A percentile compares a stretch with the other conserved stretches of the same genome.
phyloP scores from a whole-genome alignment of 2,329 filamentous ascomycete genomes.

The Diaporthe vexans region DNA sequence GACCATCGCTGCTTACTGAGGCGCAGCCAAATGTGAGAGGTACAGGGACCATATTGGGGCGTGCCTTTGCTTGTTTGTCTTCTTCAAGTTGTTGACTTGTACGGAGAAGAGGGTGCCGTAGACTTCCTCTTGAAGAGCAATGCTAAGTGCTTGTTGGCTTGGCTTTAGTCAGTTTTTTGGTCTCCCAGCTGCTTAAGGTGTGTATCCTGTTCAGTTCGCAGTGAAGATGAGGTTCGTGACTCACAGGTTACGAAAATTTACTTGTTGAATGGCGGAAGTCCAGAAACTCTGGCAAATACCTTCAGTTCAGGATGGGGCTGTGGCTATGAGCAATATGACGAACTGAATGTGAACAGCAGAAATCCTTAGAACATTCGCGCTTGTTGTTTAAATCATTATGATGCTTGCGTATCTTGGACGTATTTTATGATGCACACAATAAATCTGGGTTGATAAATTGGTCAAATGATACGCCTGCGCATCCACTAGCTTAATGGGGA shows the following conservation, averaged over 20 bases:
- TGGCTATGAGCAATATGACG: neutral
- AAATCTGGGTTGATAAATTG: neutral
- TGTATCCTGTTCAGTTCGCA: neutral
- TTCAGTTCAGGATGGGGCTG: neutral
- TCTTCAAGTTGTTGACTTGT: neutral
- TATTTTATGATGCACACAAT: neutral
- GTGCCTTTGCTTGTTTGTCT: neutral
- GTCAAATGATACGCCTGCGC: neutral
- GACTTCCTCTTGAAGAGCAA: neutral
- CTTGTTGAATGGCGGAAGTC: too few relatives aligned
- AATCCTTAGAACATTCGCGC: neutral
- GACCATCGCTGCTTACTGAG: neutral
- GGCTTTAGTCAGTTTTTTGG: neutral
- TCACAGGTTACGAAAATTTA: neutral
- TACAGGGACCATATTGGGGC: neutral
- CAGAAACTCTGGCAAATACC: too few relatives aligned
- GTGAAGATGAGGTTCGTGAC: neutral
- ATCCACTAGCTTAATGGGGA: neutral
- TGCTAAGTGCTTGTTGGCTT: neutral
- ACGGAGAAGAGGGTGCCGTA: neutral
- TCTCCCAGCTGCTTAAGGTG: neutral
- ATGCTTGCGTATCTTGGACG: neutral
- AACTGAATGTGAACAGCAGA: neutral
- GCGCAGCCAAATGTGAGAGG: constrained; percentile 3
- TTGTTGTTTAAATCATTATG: neutral